Evolutionary conservation across 2,329 filamentous ascomycete species (phyloP).

Genomic region (Stemphylium lycopersici): DNA sequence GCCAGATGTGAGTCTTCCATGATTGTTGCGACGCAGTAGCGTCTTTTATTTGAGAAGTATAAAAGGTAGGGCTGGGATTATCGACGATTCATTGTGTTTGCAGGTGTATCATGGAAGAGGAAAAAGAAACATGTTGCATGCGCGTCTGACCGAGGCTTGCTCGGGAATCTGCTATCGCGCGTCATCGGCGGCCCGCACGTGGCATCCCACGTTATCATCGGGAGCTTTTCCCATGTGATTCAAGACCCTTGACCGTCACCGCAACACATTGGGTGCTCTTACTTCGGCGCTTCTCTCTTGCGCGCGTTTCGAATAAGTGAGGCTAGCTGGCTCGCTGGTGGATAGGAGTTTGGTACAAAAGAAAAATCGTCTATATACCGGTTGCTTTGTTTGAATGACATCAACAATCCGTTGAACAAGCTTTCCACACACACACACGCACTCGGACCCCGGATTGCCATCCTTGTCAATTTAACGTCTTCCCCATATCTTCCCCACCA

Average conservation of each 20-base stretch:
- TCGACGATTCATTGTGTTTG: constrained; percentile 5
- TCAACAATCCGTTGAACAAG: neutral
- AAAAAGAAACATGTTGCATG: neutral
- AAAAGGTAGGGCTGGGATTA: constrained; percentile 1
- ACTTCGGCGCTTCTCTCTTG: neutral
- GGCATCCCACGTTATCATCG: neutral
- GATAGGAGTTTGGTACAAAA: too few relatives aligned
- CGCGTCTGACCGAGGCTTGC: constrained; percentile 16
- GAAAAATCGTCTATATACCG: neutral
- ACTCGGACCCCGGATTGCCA: neutral
- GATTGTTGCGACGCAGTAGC: neutral
- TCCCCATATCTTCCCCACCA: constrained; percentile 11
- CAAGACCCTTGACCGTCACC: constrained; percentile 2
- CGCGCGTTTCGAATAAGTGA: neutral
- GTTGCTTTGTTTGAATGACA: neutral
- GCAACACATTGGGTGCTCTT: neutral
- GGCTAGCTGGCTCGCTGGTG: too few relatives aligned
- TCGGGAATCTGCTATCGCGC: constrained; percentile 10
- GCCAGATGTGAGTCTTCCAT: constrained; percentile 28
- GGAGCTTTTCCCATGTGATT: constrained; percentile 11
- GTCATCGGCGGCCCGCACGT: constrained; percentile 9
- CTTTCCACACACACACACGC: neutral
- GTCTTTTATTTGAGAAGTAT: neutral
- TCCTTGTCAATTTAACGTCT: constrained; percentile 9
- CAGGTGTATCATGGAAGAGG: neutral